Conservation (phyloP, 139 green algal species). For the Asterochloris erici region DNA sequence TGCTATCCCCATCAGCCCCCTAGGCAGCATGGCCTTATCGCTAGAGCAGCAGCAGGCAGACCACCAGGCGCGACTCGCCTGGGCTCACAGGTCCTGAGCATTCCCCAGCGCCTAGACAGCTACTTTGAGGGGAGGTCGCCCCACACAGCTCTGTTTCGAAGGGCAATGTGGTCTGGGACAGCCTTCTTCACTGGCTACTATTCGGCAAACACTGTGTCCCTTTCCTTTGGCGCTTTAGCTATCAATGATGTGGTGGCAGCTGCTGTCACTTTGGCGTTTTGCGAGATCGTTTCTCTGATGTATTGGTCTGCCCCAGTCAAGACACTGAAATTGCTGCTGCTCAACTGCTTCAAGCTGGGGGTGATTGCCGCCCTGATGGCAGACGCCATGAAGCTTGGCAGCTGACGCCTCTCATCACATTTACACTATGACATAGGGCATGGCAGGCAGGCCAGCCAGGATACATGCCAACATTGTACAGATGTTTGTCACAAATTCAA, state of each 20-base stretch:
- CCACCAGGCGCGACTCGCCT: neutral
- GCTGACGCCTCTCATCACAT: conserved; percentile 11
- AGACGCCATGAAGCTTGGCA: conserved; percentile 61
- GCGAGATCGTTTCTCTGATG: conserved; percentile 28
- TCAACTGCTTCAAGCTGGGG: conserved; percentile 67
- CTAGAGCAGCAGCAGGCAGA: neutral
- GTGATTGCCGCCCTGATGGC: conserved; percentile 47
- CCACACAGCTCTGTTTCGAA: neutral
- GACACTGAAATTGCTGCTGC: conserved; percentile 35
- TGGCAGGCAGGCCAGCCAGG: too few relatives aligned
- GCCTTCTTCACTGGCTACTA: conserved; percentile 41
- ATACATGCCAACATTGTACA: too few relatives aligned
- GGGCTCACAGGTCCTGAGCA: neutral
- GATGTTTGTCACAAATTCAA: too few relatives aligned
- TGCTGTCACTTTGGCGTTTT: conserved; percentile 51
- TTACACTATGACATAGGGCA: too few relatives aligned
- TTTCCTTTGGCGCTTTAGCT: conserved; percentile 62
- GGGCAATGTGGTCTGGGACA: conserved; percentile 31
- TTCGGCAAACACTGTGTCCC: conserved; percentile 50
- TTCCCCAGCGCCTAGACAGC: conserved; percentile 1
- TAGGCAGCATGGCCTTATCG: too few relatives aligned
- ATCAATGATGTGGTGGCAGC: conserved; percentile 71
- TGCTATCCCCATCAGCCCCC: too few relatives aligned
- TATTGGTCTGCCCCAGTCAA: conserved; percentile 31
- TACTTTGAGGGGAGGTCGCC: neutral